These are phyloP conservation scores for Coprinellus aureogranulatus DNA, from an alignment of 768 basidiomycete genomes.

Conservation along the genomic window DNA sequence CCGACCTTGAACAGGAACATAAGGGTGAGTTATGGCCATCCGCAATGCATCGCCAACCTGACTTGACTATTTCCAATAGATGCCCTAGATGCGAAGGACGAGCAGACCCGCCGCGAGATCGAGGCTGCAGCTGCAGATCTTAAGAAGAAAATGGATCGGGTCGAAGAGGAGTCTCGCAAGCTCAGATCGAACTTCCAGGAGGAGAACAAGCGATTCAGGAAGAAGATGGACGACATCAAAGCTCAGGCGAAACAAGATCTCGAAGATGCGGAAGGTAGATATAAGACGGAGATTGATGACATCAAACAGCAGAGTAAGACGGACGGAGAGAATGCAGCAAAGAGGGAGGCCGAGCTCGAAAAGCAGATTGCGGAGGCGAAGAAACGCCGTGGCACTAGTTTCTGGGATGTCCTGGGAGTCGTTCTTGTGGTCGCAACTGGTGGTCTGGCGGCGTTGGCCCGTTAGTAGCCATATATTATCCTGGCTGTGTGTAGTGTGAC, in stretches of 20 bases:
- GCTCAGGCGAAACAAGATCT: not conserved
- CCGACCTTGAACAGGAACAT: constrained; percentile 45
- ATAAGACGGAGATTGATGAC: not conserved
- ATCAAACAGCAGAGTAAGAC: not conserved
- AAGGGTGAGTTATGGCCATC: constrained; percentile 26
- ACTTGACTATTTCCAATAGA: constrained; percentile 11
- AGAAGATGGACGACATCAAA: not conserved
- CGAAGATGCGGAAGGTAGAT: not conserved
- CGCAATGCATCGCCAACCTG: not conserved
- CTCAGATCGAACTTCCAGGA: constrained; percentile 26
- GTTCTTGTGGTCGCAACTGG: too few relatives aligned
- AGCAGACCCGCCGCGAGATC: constrained; percentile 44
- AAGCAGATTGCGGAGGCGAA: not conserved
- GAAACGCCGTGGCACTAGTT: not conserved
- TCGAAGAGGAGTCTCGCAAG: constrained; percentile 37
- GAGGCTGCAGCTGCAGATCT: constrained; percentile 42
- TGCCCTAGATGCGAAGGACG: constrained; percentile 44
- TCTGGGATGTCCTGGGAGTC: too few relatives aligned
- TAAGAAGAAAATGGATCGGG: constrained; percentile 40
- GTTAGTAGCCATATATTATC: too few relatives aligned
- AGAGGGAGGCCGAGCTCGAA: not conserved
- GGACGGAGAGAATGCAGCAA: not conserved
- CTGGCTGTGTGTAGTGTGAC: too few relatives aligned
- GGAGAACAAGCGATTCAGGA: not conserved
- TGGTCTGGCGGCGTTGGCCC: too few relatives aligned